A percentile compares a stretch with the other conserved stretches of the same genome.
Conservation (phyloP, 306 rosid genomes). For the Vigna trinervia region DNA sequence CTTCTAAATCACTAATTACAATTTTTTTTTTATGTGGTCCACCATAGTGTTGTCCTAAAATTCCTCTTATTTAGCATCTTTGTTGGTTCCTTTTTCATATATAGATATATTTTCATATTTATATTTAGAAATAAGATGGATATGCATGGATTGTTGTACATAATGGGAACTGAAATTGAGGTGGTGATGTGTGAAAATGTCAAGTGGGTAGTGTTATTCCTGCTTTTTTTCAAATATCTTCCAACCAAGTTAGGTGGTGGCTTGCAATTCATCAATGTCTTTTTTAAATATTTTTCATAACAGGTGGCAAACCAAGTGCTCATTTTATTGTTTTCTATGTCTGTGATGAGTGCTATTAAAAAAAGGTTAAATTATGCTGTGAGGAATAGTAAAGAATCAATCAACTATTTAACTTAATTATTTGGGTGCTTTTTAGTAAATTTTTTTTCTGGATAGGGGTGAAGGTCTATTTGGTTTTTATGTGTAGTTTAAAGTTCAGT, state of each 20-base stretch:
- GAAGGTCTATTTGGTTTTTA: too few relatives aligned
- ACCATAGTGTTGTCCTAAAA: not conserved
- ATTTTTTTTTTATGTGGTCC: not conserved
- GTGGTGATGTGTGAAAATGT: not conserved
- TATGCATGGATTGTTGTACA: not conserved
- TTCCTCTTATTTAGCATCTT: not conserved
- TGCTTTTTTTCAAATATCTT: conserved; percentile 29
- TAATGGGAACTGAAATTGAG: not conserved
- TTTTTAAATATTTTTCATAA: not conserved
- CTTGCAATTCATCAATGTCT: not conserved
- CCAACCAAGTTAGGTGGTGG: not conserved
- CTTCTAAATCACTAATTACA: not conserved
- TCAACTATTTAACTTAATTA: too few relatives aligned
- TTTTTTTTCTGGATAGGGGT: too few relatives aligned
- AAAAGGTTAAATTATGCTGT: not conserved
- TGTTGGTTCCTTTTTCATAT: not conserved
- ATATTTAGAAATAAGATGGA: too few relatives aligned
- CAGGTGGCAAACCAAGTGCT: not conserved
- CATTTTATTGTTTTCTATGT: not conserved
- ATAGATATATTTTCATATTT: not conserved
- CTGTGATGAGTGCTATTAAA: not conserved
- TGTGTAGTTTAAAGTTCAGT: too few relatives aligned
- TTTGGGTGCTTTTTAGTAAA: too few relatives aligned
- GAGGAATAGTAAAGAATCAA: too few relatives aligned
- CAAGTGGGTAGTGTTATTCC: conserved; percentile 1